Conservation (phyloP, 495 filamentous ascomycete genomes). For the Diplogelasinospora grovesii region DNA sequence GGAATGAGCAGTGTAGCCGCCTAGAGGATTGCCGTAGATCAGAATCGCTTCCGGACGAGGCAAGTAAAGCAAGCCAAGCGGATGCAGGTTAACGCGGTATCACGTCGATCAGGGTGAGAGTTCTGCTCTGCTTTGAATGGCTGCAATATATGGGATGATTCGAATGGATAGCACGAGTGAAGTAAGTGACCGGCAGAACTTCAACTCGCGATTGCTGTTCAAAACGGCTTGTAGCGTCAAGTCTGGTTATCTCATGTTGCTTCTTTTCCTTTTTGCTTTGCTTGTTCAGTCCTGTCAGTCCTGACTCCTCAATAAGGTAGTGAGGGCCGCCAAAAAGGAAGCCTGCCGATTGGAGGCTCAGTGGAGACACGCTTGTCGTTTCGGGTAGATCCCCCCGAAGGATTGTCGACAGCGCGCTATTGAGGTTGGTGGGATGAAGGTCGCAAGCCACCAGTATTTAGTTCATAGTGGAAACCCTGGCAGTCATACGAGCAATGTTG, state of each 20-base stretch:
- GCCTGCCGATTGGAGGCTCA: conserved; percentile 19
- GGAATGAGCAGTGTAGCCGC: not conserved
- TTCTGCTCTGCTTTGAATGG: too few species aligned
- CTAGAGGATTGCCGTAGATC: conserved; percentile 3
- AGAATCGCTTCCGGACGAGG: conserved; percentile 12
- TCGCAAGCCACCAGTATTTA: too few species aligned
- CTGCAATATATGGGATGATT: too few species aligned
- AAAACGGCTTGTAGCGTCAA: not conserved
- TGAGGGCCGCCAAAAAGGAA: too few species aligned
- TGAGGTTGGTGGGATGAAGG: too few species aligned
- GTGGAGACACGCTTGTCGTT: not conserved
- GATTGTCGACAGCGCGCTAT: too few species aligned
- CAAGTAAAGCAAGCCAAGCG: conserved; percentile 1
- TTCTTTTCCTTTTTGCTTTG: conserved; percentile 5
- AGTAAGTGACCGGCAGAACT: too few species aligned
- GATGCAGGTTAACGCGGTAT: not conserved
- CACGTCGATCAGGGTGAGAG: conserved; percentile 9
- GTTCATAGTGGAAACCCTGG: too few species aligned
- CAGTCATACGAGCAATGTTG: too few species aligned
- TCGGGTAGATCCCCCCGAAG: conserved; percentile 2
- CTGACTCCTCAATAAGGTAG: too few species aligned
- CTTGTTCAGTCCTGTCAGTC: not conserved
- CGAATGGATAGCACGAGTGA: too few species aligned
- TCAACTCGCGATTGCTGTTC: too few species aligned
- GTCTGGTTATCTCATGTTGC: not conserved